These are phyloP conservation scores for Hymenochaete sp. DNA, from an alignment of 1,284 basidiomycete genomes.

Conservation along the genomic window DNA sequence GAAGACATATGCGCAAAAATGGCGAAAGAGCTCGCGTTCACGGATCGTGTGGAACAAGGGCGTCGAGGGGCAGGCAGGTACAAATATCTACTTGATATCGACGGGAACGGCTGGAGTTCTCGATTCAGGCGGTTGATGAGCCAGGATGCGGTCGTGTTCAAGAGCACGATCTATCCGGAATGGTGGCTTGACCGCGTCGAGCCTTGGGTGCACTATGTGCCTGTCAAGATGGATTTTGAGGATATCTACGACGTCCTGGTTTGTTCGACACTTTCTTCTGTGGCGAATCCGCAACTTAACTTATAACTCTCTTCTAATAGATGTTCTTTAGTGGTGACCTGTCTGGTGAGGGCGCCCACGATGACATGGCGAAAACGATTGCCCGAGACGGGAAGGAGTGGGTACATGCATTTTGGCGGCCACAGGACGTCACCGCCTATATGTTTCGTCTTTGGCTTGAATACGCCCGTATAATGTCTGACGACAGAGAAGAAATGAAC, in stretches of 20 bases:
- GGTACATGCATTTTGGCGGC: conserved; percentile 54
- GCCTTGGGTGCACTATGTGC: conserved; percentile 55
- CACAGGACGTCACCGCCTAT: conserved; percentile 58
- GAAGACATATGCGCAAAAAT: conserved; percentile 36
- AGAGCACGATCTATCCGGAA: conserved; percentile 56
- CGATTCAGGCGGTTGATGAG: conserved; percentile 60
- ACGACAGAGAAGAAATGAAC: conserved; percentile 28
- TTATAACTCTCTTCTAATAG: no score
- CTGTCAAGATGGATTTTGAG: conserved; percentile 44
- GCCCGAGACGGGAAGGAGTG: conserved; percentile 48
- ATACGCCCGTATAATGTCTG: conserved; percentile 31
- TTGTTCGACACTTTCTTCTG: no score
- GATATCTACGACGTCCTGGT: conserved; percentile 48
- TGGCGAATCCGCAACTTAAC: no score
- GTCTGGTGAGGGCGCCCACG: conserved; percentile 39
- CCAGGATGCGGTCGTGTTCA: conserved; percentile 54
- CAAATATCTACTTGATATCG: conserved; percentile 60
- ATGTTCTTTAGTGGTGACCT: conserved; percentile 50
- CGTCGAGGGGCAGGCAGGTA: conserved; percentile 36
- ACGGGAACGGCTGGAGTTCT: conserved; percentile 65
- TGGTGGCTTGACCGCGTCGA: conserved; percentile 46
- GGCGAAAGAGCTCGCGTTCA: conserved; percentile 39
- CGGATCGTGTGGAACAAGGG: conserved; percentile 19
- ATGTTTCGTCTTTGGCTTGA: conserved; percentile 48
- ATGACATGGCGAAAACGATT: conserved; percentile 47